Percentiles rank a stretch among this genome's conserved stretches.
Evolutionary conservation across 176 grass and related monocot species (phyloP).

Genomic region (Carex pumila): DNA sequence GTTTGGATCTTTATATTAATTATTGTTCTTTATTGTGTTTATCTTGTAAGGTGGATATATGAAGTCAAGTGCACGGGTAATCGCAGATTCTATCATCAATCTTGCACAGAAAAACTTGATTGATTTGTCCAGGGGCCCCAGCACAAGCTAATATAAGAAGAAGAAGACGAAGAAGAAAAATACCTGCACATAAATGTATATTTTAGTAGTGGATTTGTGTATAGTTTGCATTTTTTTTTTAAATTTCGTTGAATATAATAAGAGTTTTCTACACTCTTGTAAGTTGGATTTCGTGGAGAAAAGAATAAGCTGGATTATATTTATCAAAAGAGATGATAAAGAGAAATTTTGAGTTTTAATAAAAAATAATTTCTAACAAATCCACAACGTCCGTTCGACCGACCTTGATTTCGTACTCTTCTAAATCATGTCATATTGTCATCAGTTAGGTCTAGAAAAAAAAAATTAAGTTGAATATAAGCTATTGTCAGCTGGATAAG

Average conservation of each 20-base stretch:
- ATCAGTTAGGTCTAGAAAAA: background rate
- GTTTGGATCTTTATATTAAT: background rate
- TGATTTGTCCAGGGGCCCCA: constrained; percentile 26
- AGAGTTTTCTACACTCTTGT: too few species aligned
- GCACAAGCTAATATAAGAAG: constrained; percentile 13
- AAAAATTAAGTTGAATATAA: background rate
- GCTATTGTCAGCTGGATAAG: background rate
- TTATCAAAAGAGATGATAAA: background rate
- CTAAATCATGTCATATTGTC: background rate
- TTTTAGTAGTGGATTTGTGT: constrained; percentile 1
- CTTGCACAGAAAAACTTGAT: constrained; percentile 73
- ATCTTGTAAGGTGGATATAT: constrained; percentile 73
- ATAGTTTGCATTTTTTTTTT: background rate
- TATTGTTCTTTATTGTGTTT: background rate
- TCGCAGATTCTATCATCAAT: constrained; percentile 80
- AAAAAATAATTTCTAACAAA: background rate
- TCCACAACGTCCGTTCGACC: background rate
- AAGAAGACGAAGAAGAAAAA: background rate
- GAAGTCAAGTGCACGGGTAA: constrained; percentile 83
- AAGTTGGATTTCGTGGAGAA: too few species aligned
- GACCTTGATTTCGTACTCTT: background rate
- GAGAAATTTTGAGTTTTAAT: background rate
- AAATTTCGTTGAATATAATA: background rate
- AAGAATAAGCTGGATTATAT: background rate
- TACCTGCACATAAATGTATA: background rate